These are phyloP conservation scores for Metschnikowia sp. DNA, from an alignment of 805 yeast genomes.

Conservation along the genomic window DNA sequence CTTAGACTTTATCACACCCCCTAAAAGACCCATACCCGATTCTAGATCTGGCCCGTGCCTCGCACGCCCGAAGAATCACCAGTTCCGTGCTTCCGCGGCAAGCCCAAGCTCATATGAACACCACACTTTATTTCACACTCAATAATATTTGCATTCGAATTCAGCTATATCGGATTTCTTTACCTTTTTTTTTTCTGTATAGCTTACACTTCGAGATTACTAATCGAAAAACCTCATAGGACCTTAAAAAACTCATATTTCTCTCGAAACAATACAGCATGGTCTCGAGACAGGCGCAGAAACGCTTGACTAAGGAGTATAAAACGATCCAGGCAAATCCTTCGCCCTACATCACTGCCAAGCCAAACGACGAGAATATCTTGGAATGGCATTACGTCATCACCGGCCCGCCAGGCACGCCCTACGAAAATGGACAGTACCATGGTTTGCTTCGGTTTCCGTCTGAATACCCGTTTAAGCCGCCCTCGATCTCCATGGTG, in stretches of 20 bases:
- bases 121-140: too few relatives aligned
- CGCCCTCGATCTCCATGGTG: constrained; percentile 83
- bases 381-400: constrained; percentile 92
- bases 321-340: constrained; percentile 74
- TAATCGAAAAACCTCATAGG: neutral
- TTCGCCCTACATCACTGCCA: constrained; percentile 79
- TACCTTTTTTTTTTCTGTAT: too few relatives aligned
- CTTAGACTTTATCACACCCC: too few relatives aligned
- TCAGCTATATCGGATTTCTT: too few relatives aligned
- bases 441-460: constrained; percentile 88
- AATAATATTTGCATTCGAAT: too few relatives aligned
- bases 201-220: too few relatives aligned
- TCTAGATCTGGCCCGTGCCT: too few relatives aligned
- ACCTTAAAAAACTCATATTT: neutral
- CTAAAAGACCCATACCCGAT: too few relatives aligned
- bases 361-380: constrained; percentile 83
- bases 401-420: constrained; percentile 89
- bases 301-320: constrained; percentile 72
- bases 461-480: constrained; percentile 83
- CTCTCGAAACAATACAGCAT: constrained; percentile 13
- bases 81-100: too few relatives aligned
- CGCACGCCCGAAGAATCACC: too few relatives aligned
- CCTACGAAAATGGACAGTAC: constrained; percentile 81
- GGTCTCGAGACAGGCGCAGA: constrained; percentile 42
- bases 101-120: too few relatives aligned